Evolutionary conservation across 2,329 filamentous ascomycete species (phyloP).

Genomic region (Fusarium lyarnte): DNA sequence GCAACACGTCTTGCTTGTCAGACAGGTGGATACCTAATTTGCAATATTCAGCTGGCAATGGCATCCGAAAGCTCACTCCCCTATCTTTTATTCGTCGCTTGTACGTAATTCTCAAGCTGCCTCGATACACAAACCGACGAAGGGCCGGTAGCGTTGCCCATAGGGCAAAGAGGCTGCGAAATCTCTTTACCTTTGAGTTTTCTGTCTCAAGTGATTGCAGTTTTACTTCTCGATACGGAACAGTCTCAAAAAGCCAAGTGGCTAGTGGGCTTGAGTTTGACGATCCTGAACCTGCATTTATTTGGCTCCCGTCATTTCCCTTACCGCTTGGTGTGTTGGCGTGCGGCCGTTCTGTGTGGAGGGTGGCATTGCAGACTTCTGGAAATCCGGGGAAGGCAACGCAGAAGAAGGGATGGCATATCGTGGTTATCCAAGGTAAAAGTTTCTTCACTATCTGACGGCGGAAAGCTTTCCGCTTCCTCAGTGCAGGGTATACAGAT

Average conservation of each 20-base stretch:
- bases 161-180: constrained; percentile 4
- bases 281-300: constrained; percentile 31
- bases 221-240: constrained; percentile 21
- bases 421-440: constrained; percentile 4
- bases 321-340: constrained; percentile 18
- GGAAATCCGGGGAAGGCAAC: constrained; percentile 35
- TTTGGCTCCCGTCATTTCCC: constrained; percentile 30
- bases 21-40: constrained; percentile 16
- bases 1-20: not conserved
- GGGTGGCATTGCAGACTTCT: constrained; percentile 38
- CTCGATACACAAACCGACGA: constrained; percentile 16
- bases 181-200: constrained; percentile 23
- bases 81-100: constrained; percentile 12
- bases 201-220: constrained; percentile 1
- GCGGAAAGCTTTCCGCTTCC: constrained; percentile 29
- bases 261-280: constrained; percentile 22
- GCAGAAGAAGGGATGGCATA: not conserved
- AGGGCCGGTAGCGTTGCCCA: constrained; percentile 19
- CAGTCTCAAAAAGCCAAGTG: constrained; percentile 27
- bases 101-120: constrained; percentile 28
- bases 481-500: not conserved
- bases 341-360: constrained; percentile 27
- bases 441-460: constrained; percentile 9
- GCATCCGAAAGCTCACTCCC: constrained; percentile 21
- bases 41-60: constrained; percentile 17